Percentiles rank a stretch among this genome's conserved stretches.
Evolutionary conservation across 1,139 yeast species (phyloP).

Genomic region (Hyphopichia burtonii): DNA sequence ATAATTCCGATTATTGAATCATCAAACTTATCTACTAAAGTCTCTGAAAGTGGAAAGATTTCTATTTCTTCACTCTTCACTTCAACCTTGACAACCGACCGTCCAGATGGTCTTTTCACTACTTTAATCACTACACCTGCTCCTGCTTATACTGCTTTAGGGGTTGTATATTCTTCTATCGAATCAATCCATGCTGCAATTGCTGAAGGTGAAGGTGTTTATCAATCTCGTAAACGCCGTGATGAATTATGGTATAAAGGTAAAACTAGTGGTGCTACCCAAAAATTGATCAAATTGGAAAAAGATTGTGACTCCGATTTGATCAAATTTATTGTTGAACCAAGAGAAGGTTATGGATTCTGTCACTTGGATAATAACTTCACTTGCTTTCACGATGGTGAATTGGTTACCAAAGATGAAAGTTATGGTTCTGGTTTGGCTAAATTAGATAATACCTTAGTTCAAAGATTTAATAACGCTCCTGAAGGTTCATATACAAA

Average conservation of each 20-base stretch:
- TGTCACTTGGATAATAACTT: conserved; percentile 76
- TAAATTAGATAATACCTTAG: conserved; percentile 65
- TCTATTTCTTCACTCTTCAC: conserved; percentile 54
- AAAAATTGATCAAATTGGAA: conserved; percentile 61
- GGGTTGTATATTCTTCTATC: conserved; percentile 85
- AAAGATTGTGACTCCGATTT: conserved; percentile 94
- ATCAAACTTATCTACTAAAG: conserved; percentile 41
- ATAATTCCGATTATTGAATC: conserved; percentile 50
- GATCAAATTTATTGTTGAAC: conserved; percentile 80
- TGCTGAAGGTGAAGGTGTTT: conserved; percentile 81
- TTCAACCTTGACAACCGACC: conserved; percentile 70
- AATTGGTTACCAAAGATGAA: conserved; percentile 24
- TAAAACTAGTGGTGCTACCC: conserved; percentile 92
- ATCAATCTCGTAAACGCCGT: conserved; percentile 84
- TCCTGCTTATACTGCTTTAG: conserved; percentile 59
- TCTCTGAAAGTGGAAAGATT: conserved; percentile 27
- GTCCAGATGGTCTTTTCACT: conserved; percentile 81
- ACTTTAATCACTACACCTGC: conserved; percentile 76
- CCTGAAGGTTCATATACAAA: conserved; percentile 93
- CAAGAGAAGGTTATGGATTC: conserved; percentile 75
- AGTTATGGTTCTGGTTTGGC: conserved; percentile 63
- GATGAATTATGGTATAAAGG: conserved; percentile 94
- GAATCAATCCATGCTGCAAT: conserved; percentile 83
- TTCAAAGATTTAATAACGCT: conserved; percentile 55
- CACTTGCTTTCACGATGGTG: conserved; percentile 67